Base-by-base conservation (phyloP, 2,329 filamentous ascomycete genomes). In the Apiospora malaysiana region DNA sequence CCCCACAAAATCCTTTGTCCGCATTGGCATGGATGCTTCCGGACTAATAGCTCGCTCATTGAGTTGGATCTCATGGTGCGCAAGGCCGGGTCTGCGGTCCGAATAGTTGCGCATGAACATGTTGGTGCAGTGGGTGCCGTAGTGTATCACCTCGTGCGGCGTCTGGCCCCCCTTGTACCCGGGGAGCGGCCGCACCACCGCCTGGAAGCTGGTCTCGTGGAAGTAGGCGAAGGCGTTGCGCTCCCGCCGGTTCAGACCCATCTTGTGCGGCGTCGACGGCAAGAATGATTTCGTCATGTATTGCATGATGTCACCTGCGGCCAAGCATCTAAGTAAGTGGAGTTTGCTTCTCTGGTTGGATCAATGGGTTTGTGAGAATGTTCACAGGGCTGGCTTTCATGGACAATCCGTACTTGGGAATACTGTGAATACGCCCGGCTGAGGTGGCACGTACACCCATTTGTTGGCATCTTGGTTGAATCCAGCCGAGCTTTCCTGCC, bases 51-150 rank as follows among this genome's bases (percentile, higher is more conserved):
- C 56, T 40, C 56, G 32, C 32, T 40, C 32, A 40, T 21, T 32
- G 32, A 23, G 21, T 23, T 32, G 27, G 56, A 63, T 63, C 32
- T 7, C 56, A 63, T 40, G 56, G 56, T 63, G 16, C 32, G 56
- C 56, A 63, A 12, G 51, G 51, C 65, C 21, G 37, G 65, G 8
- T 67, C 14, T 12, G 10, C 85, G 79, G 66, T 85, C 81, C 0
- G 84, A 84, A 67, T 86, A 87, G 75, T 85, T 86, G 21, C 84
- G 79, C 77, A 86, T 77, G 71, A 82, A 85, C 84, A 86, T 86
- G 70, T 86, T 83, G 46, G 84, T 87, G 71, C 86, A 87, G 74
- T 87, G 84, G 0, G 81, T 86, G n/a, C 85, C 85, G 73, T 86
- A 87, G 74, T 86, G 84, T 8, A 86, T 82, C 4, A 83, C 82